Percentiles rank a stretch among this genome's conserved stretches.
These are phyloP conservation scores for Papiliotrema terrestris DNA, from an alignment of 1,284 basidiomycete genomes.

Conservation along the genomic window DNA sequence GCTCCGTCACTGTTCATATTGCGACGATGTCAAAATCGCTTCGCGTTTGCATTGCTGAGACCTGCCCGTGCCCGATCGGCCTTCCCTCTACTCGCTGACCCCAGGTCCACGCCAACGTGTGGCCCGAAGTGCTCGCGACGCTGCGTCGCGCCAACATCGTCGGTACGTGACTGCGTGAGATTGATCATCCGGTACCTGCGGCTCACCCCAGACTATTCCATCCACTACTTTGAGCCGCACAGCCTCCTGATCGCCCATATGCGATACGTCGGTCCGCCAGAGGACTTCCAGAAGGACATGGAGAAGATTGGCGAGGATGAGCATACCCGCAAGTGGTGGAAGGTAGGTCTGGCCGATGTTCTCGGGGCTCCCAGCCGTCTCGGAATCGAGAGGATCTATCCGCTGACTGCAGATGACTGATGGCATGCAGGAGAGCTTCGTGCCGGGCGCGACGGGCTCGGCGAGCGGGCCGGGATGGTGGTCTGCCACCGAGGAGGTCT, in stretches of 20 bases:
- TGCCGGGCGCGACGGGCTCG: constrained; percentile 65
- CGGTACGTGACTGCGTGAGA: constrained; percentile 23
- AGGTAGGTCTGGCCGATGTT: constrained; percentile 49
- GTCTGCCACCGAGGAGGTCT: constrained; percentile 66
- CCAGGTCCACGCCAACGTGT: constrained; percentile 61
- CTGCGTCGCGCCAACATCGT: constrained; percentile 64
- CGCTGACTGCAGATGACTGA: constrained; percentile 52
- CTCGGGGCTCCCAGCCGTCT: neutral
- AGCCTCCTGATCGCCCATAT: constrained; percentile 61
- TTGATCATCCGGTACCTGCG: neutral
- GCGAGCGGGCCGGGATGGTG: constrained; percentile 67
- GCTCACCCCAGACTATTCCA: constrained; percentile 62
- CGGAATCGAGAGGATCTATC: neutral
- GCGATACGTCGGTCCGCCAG: constrained; percentile 42
- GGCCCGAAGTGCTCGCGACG: constrained; percentile 67
- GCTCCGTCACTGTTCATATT: too few relatives aligned
- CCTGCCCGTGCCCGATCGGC: too few relatives aligned
- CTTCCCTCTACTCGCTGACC: neutral
- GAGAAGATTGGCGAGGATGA: constrained; percentile 60
- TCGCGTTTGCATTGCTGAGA: too few relatives aligned
- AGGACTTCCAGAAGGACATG: constrained; percentile 67
- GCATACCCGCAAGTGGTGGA: constrained; percentile 72
- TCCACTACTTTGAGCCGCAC: constrained; percentile 61
- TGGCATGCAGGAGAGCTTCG: constrained; percentile 70
- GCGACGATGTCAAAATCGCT: too few relatives aligned